Evolutionary conservation across 169 alveolate species (phyloP), one percentile per base, ranked within the genome.

Genomic region (Cryptosporidium meleagridis): DNA sequence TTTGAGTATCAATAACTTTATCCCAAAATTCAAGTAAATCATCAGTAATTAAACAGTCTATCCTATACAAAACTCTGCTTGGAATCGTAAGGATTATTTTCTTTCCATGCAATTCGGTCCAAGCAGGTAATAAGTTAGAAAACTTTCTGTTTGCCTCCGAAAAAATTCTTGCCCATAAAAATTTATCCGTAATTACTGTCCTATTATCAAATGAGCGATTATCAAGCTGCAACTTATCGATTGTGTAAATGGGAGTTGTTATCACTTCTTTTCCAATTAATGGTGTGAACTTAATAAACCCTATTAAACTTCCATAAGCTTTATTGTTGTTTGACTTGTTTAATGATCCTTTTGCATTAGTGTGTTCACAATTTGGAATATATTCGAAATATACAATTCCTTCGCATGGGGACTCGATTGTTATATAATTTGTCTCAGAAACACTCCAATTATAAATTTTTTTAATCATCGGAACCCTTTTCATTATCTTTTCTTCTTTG

Each of bases 71-170:
- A 44, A 80, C 67, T 23, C 37, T 39, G 33, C 59, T 53, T 41
- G 89, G 89, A 29, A 80, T 31, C 14, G 89, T 80, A 41, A 80
- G 55, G 29, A 80, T 65, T 26, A 80, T 48, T 48, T 65, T 80
- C 41, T 62, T 59, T 41, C 89, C 89, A 7, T 80, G 89, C 23
- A 80, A n/a, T 51, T 80, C 89, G 7, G 26, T n/a, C 89, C 89
- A 80, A 18, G 14, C 23, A 26, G 89, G 68, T 29, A 65, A 61
- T n/a, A 45, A 14, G 33, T 59, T 39, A 6, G 45, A 23, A n/a
- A 33, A 53, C 4, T 37, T 52, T 5, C 3, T 59, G 44, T 55
- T 73, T 23, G 29, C 14, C 18, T 44, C n/a, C 1, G 35, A 59
- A 58, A 67, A 59, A 12, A 80, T 9, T 14, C 39, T 21, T n/a